These are phyloP conservation scores for Exsudoporus floridanus DNA, from an alignment of 1,284 basidiomycete species.

Conservation along the genomic window DNA sequence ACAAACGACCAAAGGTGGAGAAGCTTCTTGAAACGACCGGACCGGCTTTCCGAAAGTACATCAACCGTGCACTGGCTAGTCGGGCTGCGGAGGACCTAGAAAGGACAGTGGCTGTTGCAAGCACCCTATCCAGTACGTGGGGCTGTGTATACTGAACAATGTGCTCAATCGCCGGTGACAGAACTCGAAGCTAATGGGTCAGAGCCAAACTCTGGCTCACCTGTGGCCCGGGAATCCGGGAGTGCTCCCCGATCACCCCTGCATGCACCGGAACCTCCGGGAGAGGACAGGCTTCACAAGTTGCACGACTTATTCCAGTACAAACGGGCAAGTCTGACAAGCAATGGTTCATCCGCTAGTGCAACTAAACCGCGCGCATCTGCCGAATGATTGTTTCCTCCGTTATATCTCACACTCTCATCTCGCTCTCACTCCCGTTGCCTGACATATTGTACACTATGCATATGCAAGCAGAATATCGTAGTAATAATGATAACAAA, in stretches of 20 bases:
- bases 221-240: constrained; percentile 25
- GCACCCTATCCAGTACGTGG: constrained; percentile 72
- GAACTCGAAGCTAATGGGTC: constrained; percentile 64
- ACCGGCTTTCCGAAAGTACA: constrained; percentile 81
- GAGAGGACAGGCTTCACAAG: constrained; percentile 66
- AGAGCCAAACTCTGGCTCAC: constrained; percentile 32
- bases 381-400: constrained; percentile 23
- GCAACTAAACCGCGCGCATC: constrained; percentile 16
- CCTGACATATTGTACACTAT: constrained; percentile 35
- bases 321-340: constrained; percentile 62
- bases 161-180: constrained; percentile 32
- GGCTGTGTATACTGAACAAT: constrained; percentile 2
- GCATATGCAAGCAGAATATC: constrained; percentile 23
- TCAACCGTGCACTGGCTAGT: constrained; percentile 77
- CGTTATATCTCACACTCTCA: constrained; percentile 20
- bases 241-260: constrained; percentile 32
- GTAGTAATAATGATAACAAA: constrained; percentile 20
- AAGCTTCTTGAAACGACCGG: constrained; percentile 82
- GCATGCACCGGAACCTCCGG: constrained; percentile 36
- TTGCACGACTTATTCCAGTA: constrained; percentile 82
- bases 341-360: constrained; percentile 54
- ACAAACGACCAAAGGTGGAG: constrained; percentile 83
- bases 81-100: constrained; percentile 85
- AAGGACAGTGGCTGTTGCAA: constrained; percentile 69
- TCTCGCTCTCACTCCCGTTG: constrained; percentile 20